phyloP scores from a whole-genome alignment of 768 basidiomycete species.

The Tylopilus subfusipes region DNA sequence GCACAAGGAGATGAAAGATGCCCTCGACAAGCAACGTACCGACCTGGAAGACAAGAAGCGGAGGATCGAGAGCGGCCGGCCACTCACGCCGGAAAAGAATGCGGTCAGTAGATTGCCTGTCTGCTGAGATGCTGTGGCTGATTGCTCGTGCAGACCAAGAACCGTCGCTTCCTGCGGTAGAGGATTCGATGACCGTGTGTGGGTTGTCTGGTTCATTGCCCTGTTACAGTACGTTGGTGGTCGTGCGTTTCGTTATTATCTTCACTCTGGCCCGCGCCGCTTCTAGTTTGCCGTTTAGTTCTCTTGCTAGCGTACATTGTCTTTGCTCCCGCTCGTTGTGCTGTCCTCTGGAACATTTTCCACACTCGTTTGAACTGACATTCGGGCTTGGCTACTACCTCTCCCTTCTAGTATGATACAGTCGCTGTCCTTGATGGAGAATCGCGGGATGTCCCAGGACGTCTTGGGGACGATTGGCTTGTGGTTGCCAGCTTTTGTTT shows the following conservation, averaged over 20 bases:
- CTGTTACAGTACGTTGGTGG: conserved; percentile 31
- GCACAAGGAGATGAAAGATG: conserved; percentile 99
- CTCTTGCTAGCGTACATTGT: conserved; percentile 43
- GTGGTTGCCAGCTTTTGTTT: conserved; percentile 9
- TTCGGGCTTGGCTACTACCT: conserved; percentile 45
- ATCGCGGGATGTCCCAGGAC: conserved; percentile 19
- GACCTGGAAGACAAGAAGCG: conserved; percentile 99
- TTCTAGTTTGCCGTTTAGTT: conserved; percentile 37
- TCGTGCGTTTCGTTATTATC: conserved; percentile 22
- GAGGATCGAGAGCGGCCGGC: conserved; percentile 90
- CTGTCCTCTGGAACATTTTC: conserved; percentile 43
- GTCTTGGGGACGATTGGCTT: conserved; percentile 26
- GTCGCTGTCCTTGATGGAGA: conserved; percentile 38
- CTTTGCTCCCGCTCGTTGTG: conserved; percentile 31
- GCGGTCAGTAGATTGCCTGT: conserved; percentile 50
- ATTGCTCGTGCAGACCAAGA: conserved; percentile 29
- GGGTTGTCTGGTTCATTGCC: conserved; percentile 22
- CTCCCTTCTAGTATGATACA: conserved; percentile 47
- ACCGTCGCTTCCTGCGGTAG: conserved; percentile 37
- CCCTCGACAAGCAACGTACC: conserved; percentile 90
- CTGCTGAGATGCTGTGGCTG: conserved; percentile 4
- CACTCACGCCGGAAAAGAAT: conserved; percentile 91
- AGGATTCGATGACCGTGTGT: conserved; percentile 6
- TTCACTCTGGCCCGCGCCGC: conserved; percentile 31
- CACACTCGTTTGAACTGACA: conserved; percentile 61